A percentile compares a stretch with the other conserved stretches of the same genome.
These are phyloP conservation scores for Calonectria multiphialidica DNA, from an alignment of 2,329 filamentous ascomycete genomes.

Conservation along the genomic window DNA sequence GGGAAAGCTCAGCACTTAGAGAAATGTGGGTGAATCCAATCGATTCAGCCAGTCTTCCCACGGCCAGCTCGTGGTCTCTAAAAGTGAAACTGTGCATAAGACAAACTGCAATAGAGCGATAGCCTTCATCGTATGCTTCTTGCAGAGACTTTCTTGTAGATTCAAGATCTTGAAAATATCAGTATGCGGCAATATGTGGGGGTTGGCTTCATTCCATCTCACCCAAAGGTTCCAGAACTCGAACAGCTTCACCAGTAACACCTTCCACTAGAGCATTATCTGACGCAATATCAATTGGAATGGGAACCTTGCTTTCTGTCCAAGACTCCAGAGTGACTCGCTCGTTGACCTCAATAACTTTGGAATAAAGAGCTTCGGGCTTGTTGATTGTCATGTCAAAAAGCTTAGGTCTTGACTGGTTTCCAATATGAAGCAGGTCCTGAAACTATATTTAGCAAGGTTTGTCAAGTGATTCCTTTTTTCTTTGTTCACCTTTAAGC, in stretches of 20 bases:
- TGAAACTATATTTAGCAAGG: constrained; percentile 36
- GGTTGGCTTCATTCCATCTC: not conserved
- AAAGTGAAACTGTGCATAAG: constrained; percentile 94
- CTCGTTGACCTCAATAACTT: constrained; percentile 88
- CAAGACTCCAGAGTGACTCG: constrained; percentile 91
- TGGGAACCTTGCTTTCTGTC: constrained; percentile 69
- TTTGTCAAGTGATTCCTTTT: not conserved
- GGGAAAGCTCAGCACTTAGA: constrained; percentile 51
- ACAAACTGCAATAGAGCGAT: constrained; percentile 86
- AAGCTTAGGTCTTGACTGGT: constrained; percentile 88
- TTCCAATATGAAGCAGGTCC: constrained; percentile 90
- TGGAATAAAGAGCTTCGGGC: constrained; percentile 86
- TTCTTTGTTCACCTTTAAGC: constrained; percentile 65
- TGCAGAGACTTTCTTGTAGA: constrained; percentile 54
- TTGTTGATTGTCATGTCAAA: constrained; percentile 90
- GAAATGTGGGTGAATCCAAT: constrained; percentile 82
- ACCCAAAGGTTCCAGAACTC: constrained; percentile 71
- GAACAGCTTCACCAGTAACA: constrained; percentile 75
- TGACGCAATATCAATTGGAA: constrained; percentile 63
- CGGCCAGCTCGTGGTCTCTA: constrained; percentile 81
- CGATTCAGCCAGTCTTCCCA: constrained; percentile 80
- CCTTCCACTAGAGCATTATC: constrained; percentile 61
- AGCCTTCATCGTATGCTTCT: constrained; percentile 71
- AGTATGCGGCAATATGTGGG: not conserved
- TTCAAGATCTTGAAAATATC: not conserved